Evolutionary conservation across 257 asterid species (phyloP).

Genomic region (Przewalskia tangutica): DNA sequence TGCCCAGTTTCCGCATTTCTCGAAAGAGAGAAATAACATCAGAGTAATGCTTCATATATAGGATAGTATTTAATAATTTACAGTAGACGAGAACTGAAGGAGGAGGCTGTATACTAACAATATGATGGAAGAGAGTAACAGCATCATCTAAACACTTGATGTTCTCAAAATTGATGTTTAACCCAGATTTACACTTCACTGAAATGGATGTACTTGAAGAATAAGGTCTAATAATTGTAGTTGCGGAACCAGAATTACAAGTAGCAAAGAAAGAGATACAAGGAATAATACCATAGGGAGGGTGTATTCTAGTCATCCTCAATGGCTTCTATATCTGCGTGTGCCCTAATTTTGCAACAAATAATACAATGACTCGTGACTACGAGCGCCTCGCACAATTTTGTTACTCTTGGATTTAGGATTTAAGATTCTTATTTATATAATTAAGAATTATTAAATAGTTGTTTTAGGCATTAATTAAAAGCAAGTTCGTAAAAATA

Average conservation of each 20-base stretch:
- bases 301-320: no score
- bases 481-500: no score
- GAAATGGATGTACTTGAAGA: background rate
- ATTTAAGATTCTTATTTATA: no score
- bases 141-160: background rate
- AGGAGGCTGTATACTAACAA: background rate
- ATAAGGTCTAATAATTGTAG: background rate
- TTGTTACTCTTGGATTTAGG: no score
- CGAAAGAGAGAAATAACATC: conserved; percentile 1
- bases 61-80: background rate
- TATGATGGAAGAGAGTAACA: conserved; percentile 3
- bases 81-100: conserved; percentile 7
- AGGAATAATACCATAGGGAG: no score
- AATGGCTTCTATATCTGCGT: no score
- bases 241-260: background rate
- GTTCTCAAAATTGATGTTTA: background rate
- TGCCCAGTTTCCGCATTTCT: background rate
- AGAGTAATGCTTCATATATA: background rate
- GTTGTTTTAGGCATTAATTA: no score
- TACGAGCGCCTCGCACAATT: no score
- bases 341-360: no score
- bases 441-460: no score
- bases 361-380: no score
- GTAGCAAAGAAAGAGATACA: background rate
- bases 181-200: no score